A percentile compares a stretch with the other conserved stretches of the same genome.
These are phyloP conservation scores for Fusarium coffeatum DNA, from an alignment of 2,329 filamentous ascomycete genomes.

Conservation along the genomic window DNA sequence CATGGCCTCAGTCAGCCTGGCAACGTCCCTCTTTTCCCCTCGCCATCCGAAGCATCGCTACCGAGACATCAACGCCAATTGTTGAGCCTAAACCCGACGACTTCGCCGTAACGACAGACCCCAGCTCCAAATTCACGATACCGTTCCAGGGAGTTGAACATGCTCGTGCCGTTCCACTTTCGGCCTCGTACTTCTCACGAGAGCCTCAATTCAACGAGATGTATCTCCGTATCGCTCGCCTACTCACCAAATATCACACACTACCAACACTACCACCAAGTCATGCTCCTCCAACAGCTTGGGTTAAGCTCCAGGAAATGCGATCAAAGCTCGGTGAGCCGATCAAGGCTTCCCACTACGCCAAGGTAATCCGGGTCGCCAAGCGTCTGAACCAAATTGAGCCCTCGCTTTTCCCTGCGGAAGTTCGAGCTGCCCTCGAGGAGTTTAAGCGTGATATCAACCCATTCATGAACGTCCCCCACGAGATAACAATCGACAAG, in stretches of 20 bases:
- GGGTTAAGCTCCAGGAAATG: constrained; percentile 84
- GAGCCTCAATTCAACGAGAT: constrained; percentile 88
- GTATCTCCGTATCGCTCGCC: constrained; percentile 76
- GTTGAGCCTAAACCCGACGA: constrained; percentile 28
- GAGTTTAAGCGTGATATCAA: constrained; percentile 82
- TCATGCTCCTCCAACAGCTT: constrained; percentile 79
- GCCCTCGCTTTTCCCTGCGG: constrained; percentile 76
- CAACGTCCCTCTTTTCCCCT: constrained; percentile 42
- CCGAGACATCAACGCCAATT: constrained; percentile 33
- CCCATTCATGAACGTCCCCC: constrained; percentile 72
- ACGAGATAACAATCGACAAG: constrained; percentile 75
- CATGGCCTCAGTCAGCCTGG: constrained; percentile 47
- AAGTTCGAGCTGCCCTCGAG: constrained; percentile 72
- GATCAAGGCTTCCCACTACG: constrained; percentile 82
- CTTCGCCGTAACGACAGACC: constrained; percentile 33
- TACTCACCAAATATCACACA: constrained; percentile 77
- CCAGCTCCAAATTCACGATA: constrained; percentile 35
- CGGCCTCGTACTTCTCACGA: constrained; percentile 94
- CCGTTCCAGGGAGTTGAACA: constrained; percentile 55
- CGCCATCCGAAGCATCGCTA: constrained; percentile 47
- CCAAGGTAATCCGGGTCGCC: constrained; percentile 78
- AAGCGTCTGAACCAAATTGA: constrained; percentile 88
- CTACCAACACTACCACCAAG: constrained; percentile 75
- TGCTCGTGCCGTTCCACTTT: constrained; percentile 83
- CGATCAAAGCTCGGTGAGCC: constrained; percentile 76